Evolutionary conservation across 2,329 filamentous ascomycete species (phyloP).

Genomic region (Colletotrichum orchidophilum): DNA sequence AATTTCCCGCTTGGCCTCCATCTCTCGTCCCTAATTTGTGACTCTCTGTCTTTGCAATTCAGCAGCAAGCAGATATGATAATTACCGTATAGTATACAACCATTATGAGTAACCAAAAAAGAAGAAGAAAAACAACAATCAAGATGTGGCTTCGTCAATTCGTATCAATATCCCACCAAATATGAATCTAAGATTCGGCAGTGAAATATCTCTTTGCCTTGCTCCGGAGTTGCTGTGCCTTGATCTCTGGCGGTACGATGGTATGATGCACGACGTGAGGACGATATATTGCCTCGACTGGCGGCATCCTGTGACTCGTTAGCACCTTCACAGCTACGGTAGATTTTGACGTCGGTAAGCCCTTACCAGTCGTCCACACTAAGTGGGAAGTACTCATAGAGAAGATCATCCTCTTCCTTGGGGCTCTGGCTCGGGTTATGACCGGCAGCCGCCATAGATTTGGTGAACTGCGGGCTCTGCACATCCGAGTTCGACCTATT

Average conservation of each 20-base stretch:
- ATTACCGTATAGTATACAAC: not conserved
- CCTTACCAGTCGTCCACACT: conserved; percentile 85
- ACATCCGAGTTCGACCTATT: conserved; percentile 60
- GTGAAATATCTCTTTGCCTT: conserved; percentile 79
- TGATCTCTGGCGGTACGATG: conserved; percentile 73
- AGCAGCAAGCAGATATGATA: not conserved
- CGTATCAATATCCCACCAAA: not conserved
- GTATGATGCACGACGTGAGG: conserved; percentile 96
- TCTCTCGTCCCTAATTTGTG: not conserved
- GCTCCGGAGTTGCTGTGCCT: conserved; percentile 72
- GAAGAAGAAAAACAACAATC: not conserved
- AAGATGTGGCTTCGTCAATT: conserved; percentile 24
- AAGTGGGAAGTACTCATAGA: conserved; percentile 96
- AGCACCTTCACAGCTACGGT: conserved; percentile 37
- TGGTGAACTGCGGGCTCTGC: conserved; percentile 60
- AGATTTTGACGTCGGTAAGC: not conserved
- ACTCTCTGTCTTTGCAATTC: not conserved
- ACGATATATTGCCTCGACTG: conserved; percentile 88
- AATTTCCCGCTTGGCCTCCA: not conserved
- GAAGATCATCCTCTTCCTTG: conserved; percentile 79
- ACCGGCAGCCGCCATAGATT: conserved; percentile 44
- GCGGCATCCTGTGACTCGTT: conserved; percentile 72
- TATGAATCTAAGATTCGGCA: conserved; percentile 59
- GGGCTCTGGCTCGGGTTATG: conserved; percentile 65
- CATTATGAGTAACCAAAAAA: not conserved